Evolutionary conservation across 225 moss, liverwort and hornwort species (phyloP).

Genomic region (Thuidium tamariscinum): DNA sequence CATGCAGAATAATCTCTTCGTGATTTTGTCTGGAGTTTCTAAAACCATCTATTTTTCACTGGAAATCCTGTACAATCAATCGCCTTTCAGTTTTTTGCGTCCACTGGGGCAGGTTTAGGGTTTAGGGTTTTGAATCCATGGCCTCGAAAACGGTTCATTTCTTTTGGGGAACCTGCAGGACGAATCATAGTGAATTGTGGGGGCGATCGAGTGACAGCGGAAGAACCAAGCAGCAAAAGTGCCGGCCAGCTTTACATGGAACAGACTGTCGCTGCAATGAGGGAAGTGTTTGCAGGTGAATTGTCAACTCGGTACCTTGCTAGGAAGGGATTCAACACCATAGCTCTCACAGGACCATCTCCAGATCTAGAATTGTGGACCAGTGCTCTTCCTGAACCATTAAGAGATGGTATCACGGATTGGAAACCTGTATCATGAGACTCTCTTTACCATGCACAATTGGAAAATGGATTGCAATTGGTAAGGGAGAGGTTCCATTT

Average conservation of each 20-base stretch:
- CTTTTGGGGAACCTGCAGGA: slow-evolving; percentile 12
- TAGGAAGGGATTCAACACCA: slow-evolving; percentile 51
- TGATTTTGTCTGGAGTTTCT: neutral
- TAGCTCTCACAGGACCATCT: slow-evolving; percentile 65
- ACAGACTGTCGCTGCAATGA: slow-evolving; percentile 59
- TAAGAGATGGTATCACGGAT: slow-evolving; percentile 28
- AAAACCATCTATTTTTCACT: neutral
- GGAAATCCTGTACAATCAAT: neutral
- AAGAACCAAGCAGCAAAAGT: slow-evolving; percentile 11
- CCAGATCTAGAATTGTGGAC: slow-evolving; percentile 52
- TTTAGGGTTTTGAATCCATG: too few relatives aligned
- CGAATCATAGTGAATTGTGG: slow-evolving; percentile 90
- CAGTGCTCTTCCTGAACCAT: slow-evolving; percentile 45
- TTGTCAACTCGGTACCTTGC: slow-evolving; percentile 35
- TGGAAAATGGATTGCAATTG: neutral
- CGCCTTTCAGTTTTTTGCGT: too few relatives aligned
- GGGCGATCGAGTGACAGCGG: slow-evolving; percentile 42
- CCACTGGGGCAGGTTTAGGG: neutral
- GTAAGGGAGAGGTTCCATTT: neutral
- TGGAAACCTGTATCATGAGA: slow-evolving; percentile 31
- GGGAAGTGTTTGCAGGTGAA: slow-evolving; percentile 47
- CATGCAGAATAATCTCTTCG: neutral
- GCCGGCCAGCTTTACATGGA: slow-evolving; percentile 55
- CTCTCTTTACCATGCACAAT: neutral
- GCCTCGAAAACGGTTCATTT: neutral